Conservation (phyloP, 2,329 filamentous ascomycete species). For the Fusarium liriodendri region DNA sequence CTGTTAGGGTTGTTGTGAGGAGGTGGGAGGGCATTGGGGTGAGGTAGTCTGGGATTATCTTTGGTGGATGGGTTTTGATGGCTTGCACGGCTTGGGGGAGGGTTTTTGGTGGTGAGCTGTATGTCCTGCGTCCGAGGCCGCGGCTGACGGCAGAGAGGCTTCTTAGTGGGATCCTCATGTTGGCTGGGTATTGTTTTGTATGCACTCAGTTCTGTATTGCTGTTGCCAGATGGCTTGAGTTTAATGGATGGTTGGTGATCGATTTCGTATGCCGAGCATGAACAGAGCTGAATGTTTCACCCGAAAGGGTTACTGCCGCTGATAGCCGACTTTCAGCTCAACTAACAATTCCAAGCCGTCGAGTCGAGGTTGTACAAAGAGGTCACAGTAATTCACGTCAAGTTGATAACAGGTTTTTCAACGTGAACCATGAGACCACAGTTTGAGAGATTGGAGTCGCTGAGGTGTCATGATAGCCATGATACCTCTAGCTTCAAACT, state of each 20-base stretch:
- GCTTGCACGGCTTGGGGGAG: slow-evolving; percentile 30
- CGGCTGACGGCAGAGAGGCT: neutral
- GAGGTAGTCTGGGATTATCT: slow-evolving; percentile 57
- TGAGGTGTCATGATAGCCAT: neutral
- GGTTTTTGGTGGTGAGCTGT: slow-evolving; percentile 8
- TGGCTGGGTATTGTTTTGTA: neutral
- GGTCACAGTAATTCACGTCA: neutral
- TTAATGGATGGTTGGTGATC: neutral
- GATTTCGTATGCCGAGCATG: neutral
- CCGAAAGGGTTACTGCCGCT: neutral
- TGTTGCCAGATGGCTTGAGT: neutral
- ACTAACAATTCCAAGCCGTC: neutral
- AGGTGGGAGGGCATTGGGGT: slow-evolving; percentile 73
- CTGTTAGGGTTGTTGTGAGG: slow-evolving; percentile 72
- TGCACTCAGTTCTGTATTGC: neutral
- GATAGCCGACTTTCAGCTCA: neutral
- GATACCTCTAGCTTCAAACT: neutral
- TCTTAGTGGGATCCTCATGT: slow-evolving; percentile 11
- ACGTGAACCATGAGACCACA: neutral
- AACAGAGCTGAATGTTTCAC: neutral
- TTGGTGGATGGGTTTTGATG: slow-evolving; percentile 45
- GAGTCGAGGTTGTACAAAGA: neutral
- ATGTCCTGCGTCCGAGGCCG: slow-evolving; percentile 3
- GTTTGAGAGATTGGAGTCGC: neutral
- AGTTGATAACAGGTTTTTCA: neutral